phyloP scores from a whole-genome alignment of 2,329 filamentous ascomycete species.

The Trichoderma endophyticum region DNA sequence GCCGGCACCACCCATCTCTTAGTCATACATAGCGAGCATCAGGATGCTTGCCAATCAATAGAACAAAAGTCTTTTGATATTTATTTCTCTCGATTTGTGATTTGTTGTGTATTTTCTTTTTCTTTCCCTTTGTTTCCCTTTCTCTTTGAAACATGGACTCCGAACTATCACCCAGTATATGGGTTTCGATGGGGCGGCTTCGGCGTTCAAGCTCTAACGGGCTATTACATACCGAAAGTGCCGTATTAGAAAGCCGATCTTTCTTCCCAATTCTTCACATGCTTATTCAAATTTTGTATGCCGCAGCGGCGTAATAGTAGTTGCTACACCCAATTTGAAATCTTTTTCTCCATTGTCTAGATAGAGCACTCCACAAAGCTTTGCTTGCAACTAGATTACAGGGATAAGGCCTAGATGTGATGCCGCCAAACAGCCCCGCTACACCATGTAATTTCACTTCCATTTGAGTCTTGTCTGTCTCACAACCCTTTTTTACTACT shows the following conservation, averaged over 20 bases:
- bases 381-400: not conserved
- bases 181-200: not conserved
- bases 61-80: not conserved
- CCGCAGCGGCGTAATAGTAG: not conserved
- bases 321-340: not conserved
- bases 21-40: not conserved
- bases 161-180: not conserved
- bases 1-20: constrained; percentile 18
- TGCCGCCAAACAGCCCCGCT: not conserved
- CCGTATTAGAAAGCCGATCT: not conserved
- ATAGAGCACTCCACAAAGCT: not conserved
- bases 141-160: not conserved
- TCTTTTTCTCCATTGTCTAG: not conserved
- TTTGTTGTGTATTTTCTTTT: not conserved
- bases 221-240: not conserved
- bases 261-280: not conserved
- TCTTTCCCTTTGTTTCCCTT: not conserved
- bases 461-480: not conserved
- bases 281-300: not conserved
- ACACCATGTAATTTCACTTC: not conserved
- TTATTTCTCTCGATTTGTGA: not conserved
- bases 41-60: constrained; percentile 4
- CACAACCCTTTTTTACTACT: not conserved
- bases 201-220: not conserved
- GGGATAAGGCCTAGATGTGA: not conserved